phyloP scores from a whole-genome alignment of 2,329 filamentous ascomycete genomes.

The Aspergillus niger region DNA sequence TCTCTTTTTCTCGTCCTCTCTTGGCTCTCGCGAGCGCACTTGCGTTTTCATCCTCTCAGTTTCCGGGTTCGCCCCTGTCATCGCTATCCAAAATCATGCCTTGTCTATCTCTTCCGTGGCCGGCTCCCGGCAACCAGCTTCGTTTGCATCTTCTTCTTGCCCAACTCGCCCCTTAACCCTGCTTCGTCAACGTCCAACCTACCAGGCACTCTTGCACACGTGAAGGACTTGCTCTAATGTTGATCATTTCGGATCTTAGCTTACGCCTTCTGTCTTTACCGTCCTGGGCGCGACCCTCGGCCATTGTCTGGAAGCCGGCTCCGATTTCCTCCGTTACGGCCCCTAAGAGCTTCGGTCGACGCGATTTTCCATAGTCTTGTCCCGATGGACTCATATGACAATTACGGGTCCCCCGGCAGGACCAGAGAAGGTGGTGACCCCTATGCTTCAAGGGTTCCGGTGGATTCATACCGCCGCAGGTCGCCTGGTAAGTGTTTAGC shows the following conservation, averaged over 20 bases:
- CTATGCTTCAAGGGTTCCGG: conserved; percentile 33
- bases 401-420: conserved; percentile 49
- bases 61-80: conserved; percentile 18
- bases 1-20: conserved; percentile 16
- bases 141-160: conserved; percentile 27
- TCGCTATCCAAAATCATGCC: conserved; percentile 15
- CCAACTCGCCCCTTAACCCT: conserved; percentile 25
- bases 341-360: neutral
- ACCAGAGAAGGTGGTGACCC: conserved; percentile 45
- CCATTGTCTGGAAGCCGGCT: neutral
- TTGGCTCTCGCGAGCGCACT: conserved; percentile 20
- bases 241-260: conserved; percentile 43
- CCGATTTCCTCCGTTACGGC: neutral
- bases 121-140: conserved; percentile 21
- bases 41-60: conserved; percentile 22
- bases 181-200: conserved; percentile 25
- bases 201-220: conserved; percentile 22
- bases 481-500: conserved; percentile 46
- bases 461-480: conserved; percentile 49
- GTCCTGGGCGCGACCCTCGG: conserved; percentile 7
- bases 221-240: conserved; percentile 37
- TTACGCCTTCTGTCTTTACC: conserved; percentile 21
- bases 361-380: neutral
- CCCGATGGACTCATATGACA: conserved; percentile 51
- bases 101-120: conserved; percentile 19